Evolutionary conservation across 495 filamentous ascomycete genomes (phyloP).

Genomic region (Pseudotulostoma volvatum): DNA sequence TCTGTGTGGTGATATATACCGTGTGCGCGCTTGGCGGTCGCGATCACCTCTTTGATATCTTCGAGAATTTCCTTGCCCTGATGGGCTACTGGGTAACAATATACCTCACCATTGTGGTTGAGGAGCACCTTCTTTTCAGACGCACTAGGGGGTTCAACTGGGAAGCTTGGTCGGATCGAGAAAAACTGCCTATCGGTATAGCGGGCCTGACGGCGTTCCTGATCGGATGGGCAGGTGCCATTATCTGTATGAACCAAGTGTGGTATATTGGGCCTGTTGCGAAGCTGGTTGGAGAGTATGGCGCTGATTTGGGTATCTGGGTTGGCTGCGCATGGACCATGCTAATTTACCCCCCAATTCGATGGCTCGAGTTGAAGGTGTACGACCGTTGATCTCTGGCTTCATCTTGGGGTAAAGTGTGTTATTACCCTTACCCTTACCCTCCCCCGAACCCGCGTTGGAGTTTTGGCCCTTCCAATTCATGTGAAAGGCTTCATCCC

Average conservation of each 20-base stretch:
- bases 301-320: slow-evolving; percentile 31
- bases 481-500: too few relatives aligned
- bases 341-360: slow-evolving; percentile 29
- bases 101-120: slow-evolving; percentile 33
- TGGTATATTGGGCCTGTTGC: slow-evolving; percentile 46
- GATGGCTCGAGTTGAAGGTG: slow-evolving; percentile 29
- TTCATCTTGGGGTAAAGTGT: too few relatives aligned
- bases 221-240: slow-evolving; percentile 45
- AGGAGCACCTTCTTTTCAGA: slow-evolving; percentile 38
- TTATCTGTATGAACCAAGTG: slow-evolving; percentile 44
- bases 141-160: slow-evolving; percentile 34
- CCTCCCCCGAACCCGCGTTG: too few relatives aligned
- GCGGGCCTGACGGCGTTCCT: slow-evolving; percentile 41
- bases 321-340: slow-evolving; percentile 28
- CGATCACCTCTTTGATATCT: slow-evolving; percentile 35
- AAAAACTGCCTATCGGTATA: slow-evolving; percentile 37
- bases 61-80: slow-evolving; percentile 40
- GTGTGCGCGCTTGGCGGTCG: slow-evolving; percentile 38
- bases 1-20: slow-evolving; percentile 36
- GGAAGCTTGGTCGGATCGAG: slow-evolving; percentile 35
- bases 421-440: too few relatives aligned
- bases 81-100: slow-evolving; percentile 46
- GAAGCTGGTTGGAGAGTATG: slow-evolving; percentile 17
- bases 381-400: too few relatives aligned
- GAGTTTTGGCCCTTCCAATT: too few relatives aligned